A percentile compares a stretch with the other conserved stretches of the same genome.
Evolutionary conservation across 805 yeast species (phyloP).

Genomic region (Brettanomyces anomalus): DNA sequence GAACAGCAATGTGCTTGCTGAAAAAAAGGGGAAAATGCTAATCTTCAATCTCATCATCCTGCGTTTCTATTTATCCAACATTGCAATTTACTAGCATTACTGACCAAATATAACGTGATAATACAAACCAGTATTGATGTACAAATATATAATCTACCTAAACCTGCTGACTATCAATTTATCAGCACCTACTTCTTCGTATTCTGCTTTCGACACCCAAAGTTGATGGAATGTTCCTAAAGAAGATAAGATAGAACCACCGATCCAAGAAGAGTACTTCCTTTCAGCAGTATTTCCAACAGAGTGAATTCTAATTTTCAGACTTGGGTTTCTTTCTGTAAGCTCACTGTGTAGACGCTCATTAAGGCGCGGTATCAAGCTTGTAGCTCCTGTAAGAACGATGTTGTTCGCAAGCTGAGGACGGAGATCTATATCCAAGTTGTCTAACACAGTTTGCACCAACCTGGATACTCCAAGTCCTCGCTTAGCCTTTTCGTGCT

Average conservation of each 20-base stretch:
- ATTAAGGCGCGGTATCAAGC: constrained; percentile 72
- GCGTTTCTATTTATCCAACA: too few species aligned
- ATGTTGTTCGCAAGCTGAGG: constrained; percentile 85
- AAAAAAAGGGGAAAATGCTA: background rate
- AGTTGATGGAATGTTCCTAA: constrained; percentile 91
- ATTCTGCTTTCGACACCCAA: constrained; percentile 86
- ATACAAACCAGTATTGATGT: background rate
- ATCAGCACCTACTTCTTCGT: constrained; percentile 81
- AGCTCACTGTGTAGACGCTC: constrained; percentile 70
- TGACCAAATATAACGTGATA: background rate
- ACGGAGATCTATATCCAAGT: constrained; percentile 72
- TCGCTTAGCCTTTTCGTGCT: background rate
- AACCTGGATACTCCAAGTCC: constrained; percentile 45
- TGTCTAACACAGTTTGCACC: constrained; percentile 43
- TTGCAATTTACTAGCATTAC: background rate
- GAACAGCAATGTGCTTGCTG: constrained; percentile 26
- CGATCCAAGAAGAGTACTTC: constrained; percentile 79
- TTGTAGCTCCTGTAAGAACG: constrained; percentile 77
- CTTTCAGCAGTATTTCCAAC: constrained; percentile 74
- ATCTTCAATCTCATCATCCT: background rate
- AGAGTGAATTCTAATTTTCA: constrained; percentile 76
- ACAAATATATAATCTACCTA: constrained; percentile 34
- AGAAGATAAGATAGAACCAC: constrained; percentile 81
- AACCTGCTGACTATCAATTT: constrained; percentile 74
- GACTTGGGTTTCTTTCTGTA: constrained; percentile 64